Conservation (phyloP, 768 basidiomycete species). For the Amanita pallidorosea region DNA sequence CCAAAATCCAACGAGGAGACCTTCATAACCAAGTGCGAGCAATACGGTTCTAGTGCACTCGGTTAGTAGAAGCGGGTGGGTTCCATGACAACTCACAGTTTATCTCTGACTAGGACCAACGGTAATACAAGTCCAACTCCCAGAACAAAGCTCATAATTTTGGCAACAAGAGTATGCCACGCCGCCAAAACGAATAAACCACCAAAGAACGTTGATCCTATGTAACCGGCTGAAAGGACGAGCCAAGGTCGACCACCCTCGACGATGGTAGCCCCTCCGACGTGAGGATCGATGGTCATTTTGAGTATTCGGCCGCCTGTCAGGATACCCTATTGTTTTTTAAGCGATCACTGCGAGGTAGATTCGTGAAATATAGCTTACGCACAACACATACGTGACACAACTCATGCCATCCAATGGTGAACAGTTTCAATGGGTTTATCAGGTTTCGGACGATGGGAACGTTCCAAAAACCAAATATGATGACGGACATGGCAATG, state of each 20-base stretch:
- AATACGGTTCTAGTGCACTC: constrained; percentile 59
- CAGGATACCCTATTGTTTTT: constrained; percentile 49
- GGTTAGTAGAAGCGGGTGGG: not conserved
- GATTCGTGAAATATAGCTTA: constrained; percentile 8
- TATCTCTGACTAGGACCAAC: constrained; percentile 78
- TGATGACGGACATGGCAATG: constrained; percentile 76
- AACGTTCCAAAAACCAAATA: constrained; percentile 84
- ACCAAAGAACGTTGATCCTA: constrained; percentile 75
- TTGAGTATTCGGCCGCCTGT: constrained; percentile 71
- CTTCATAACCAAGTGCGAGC: constrained; percentile 76
- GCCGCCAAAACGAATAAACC: constrained; percentile 77
- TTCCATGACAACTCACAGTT: constrained; percentile 49
- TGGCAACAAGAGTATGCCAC: constrained; percentile 84
- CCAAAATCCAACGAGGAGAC: constrained; percentile 86
- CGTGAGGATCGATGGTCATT: constrained; percentile 76
- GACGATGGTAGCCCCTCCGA: constrained; percentile 68
- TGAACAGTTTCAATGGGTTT: constrained; percentile 77
- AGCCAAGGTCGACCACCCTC: constrained; percentile 65
- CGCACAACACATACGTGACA: constrained; percentile 73
- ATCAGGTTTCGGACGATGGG: constrained; percentile 71
- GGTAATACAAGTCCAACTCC: constrained; percentile 83
- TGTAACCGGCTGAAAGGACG: constrained; percentile 71
- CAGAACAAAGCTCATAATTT: constrained; percentile 86
- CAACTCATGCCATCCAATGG: constrained; percentile 84
- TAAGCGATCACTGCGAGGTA: constrained; percentile 1